Evolutionary conservation across 805 yeast species (phyloP).

Genomic region (Candida golubevii): DNA sequence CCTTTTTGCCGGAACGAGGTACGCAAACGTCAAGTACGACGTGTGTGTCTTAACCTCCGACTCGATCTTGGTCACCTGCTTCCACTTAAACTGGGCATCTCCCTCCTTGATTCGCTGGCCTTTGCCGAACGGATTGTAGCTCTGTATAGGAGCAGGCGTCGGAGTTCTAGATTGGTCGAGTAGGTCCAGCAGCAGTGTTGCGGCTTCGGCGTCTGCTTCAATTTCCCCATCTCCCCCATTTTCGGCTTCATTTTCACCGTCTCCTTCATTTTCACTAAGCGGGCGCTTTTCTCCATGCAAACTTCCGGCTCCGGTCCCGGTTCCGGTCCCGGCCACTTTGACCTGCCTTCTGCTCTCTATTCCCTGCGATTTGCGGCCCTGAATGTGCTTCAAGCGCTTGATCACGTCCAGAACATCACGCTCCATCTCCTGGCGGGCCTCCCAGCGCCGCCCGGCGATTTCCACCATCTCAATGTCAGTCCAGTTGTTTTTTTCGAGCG

Average conservation of each 20-base stretch:
- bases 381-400: conserved; percentile 74
- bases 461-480: conserved; percentile 87
- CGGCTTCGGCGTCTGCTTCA: background rate
- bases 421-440: conserved; percentile 85
- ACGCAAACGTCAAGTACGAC: conserved; percentile 89
- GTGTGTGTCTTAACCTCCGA: conserved; percentile 90
- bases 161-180: background rate
- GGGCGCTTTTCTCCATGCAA: conserved; percentile 16
- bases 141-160: conserved; percentile 2
- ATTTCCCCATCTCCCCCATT: too few species aligned
- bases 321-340: conserved; percentile 10
- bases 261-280: conserved; percentile 14
- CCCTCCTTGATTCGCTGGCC: conserved; percentile 87
- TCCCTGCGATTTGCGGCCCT: conserved; percentile 60
- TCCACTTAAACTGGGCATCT: conserved; percentile 75
- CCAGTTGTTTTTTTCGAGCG: conserved; percentile 77
- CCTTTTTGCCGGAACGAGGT: conserved; percentile 23
- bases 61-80: conserved; percentile 77
- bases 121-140: conserved; percentile 87
- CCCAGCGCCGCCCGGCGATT: conserved; percentile 79
- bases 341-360: conserved; percentile 50
- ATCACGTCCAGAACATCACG: conserved; percentile 74
- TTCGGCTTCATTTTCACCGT: background rate
- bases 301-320: background rate
- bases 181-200: conserved; percentile 6